phyloP scores from a whole-genome alignment of 805 yeast species.

The Kuraishia hungarica region DNA sequence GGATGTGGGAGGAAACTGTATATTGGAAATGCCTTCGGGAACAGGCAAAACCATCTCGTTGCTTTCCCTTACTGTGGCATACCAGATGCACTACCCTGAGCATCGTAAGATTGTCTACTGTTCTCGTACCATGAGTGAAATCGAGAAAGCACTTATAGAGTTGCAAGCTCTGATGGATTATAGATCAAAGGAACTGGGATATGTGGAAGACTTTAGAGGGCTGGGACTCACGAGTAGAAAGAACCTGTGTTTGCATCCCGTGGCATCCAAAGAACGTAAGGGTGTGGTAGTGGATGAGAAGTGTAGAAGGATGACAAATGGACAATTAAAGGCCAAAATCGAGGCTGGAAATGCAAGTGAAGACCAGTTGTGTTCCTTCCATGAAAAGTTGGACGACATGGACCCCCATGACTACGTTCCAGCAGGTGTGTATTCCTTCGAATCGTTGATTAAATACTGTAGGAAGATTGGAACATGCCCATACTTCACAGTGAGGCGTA shows the following conservation, averaged over 20 bases:
- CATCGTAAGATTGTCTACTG: conserved; percentile 92
- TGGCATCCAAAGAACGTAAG: conserved; percentile 77
- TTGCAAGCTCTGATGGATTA: conserved; percentile 81
- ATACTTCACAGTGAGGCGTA: conserved; percentile 93
- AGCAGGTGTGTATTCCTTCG: conserved; percentile 91
- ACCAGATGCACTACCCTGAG: conserved; percentile 89
- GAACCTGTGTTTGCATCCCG: conserved; percentile 87
- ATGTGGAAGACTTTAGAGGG: conserved; percentile 86
- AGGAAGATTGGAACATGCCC: conserved; percentile 82
- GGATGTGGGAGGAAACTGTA: conserved; percentile 95
- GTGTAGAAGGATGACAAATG: conserved; percentile 92
- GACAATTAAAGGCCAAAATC: conserved; percentile 64
- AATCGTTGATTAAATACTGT: conserved; percentile 70
- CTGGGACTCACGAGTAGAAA: conserved; percentile 91
- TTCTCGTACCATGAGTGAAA: conserved; percentile 99
- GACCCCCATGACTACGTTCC: conserved; percentile 90
- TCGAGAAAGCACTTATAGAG: conserved; percentile 94
- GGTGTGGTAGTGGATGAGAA: conserved; percentile 93
- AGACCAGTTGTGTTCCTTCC: conserved; percentile 69
- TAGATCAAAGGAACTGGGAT: conserved; percentile 76
- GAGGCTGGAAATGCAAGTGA: conserved; percentile 52
- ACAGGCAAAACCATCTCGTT: conserved; percentile 96
- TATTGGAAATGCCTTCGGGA: conserved; percentile 98
- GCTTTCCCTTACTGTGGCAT: conserved; percentile 86
- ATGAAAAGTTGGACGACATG: conserved; percentile 77